Evolutionary conservation across 805 yeast species (phyloP).

Genomic region (Suhomyces sp.): DNA sequence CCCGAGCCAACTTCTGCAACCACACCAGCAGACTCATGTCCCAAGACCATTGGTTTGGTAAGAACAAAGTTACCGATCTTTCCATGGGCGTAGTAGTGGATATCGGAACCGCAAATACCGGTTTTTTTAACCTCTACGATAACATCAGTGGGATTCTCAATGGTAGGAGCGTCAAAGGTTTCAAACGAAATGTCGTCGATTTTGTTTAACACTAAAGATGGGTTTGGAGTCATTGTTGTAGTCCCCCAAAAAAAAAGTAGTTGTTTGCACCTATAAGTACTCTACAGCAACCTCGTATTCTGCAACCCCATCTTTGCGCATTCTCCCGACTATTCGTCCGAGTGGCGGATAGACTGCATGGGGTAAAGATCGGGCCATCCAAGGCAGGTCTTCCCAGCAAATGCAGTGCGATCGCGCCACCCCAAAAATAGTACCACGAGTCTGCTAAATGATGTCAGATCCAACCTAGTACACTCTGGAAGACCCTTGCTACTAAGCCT

Average conservation of each 20-base stretch:
- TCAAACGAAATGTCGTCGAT: slow-evolving; percentile 64
- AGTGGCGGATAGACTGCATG: background rate
- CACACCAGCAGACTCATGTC: slow-evolving; percentile 83
- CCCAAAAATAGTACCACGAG: background rate
- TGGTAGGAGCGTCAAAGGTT: slow-evolving; percentile 62
- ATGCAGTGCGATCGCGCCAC: background rate
- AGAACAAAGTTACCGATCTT: slow-evolving; percentile 74
- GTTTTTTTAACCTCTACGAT: slow-evolving; percentile 74
- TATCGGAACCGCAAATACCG: slow-evolving; percentile 86
- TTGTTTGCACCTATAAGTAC: background rate
- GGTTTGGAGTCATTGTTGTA: slow-evolving; percentile 23
- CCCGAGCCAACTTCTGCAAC: slow-evolving; percentile 66
- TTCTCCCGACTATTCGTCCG: slow-evolving; percentile 1
- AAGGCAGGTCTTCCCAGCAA: background rate
- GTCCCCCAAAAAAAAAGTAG: background rate
- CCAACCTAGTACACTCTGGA: background rate
- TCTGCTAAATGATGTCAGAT: background rate
- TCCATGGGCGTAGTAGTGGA: slow-evolving; percentile 80
- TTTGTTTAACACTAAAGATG: slow-evolving; percentile 62
- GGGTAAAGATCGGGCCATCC: background rate
- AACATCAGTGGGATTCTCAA: slow-evolving; percentile 64
- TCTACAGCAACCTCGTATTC: background rate
- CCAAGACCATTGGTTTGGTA: slow-evolving; percentile 77
- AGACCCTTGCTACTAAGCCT: background rate
- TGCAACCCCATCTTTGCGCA: background rate